Evolutionary conservation across 176 grass and related monocot species (phyloP).

Genomic region (Triticum turgidum): DNA sequence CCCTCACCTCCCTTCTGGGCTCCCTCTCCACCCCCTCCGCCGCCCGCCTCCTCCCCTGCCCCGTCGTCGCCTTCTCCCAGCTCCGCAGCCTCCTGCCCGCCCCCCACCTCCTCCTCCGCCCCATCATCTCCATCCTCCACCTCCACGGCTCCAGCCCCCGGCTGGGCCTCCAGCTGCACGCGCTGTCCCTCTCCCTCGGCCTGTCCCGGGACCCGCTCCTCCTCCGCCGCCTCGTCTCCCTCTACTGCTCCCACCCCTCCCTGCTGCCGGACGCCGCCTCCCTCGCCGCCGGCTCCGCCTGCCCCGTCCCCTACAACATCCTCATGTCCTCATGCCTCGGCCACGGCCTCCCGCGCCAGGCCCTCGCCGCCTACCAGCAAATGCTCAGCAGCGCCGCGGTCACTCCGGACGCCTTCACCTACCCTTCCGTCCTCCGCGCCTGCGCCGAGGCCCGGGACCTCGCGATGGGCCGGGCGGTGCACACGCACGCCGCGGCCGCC

Average conservation of each 20-base stretch:
- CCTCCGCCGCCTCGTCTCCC: conserved; percentile 37
- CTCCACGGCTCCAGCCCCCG: conserved; percentile 19
- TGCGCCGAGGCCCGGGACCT: conserved; percentile 46
- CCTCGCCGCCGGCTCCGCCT: conserved; percentile 25
- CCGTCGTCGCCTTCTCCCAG: conserved; percentile 40
- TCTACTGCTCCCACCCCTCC: conserved; percentile 37
- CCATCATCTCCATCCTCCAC: conserved; percentile 27
- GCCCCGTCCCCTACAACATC: conserved; percentile 41
- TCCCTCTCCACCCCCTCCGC: conserved; percentile 28
- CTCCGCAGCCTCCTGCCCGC: conserved; percentile 39
- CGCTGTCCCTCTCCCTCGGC: conserved; percentile 49
- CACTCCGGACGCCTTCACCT: conserved; percentile 47
- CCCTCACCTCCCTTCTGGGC: conserved; percentile 8
- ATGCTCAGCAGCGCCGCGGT: conserved; percentile 20
- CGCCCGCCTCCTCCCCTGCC: conserved; percentile 27
- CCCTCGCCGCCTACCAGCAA: conserved; percentile 37
- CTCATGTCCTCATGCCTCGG: conserved; percentile 44
- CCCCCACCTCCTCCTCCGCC: conserved; percentile 34
- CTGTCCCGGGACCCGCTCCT: conserved; percentile 30
- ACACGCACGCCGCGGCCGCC: not conserved
- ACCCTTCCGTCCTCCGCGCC: conserved; percentile 52
- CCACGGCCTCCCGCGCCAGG: conserved; percentile 39
- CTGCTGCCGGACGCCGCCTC: conserved; percentile 42
- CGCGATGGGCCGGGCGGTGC: conserved; percentile 37
- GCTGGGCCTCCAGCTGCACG: conserved; percentile 49